Conservation (phyloP, 2,329 filamentous ascomycete genomes). For the Exophiala sideris region DNA sequence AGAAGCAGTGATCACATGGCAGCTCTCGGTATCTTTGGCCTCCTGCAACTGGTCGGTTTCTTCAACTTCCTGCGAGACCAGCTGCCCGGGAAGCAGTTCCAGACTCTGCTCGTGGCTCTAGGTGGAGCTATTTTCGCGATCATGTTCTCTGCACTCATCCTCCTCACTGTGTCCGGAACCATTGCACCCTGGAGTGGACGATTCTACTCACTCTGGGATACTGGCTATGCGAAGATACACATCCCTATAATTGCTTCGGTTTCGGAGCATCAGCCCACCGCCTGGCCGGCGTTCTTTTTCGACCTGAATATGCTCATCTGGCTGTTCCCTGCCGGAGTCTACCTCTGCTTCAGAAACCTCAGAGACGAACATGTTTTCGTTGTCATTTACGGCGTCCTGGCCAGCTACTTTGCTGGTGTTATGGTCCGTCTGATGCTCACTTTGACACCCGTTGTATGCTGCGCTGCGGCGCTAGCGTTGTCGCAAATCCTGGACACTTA, state of each 20-base stretch:
- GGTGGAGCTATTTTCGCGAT: conserved; percentile 71
- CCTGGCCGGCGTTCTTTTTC: conserved; percentile 99
- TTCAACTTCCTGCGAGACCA: conserved; percentile 87
- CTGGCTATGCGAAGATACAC: conserved; percentile 96
- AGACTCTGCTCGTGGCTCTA: conserved; percentile 76
- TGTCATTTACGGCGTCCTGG: conserved; percentile 93
- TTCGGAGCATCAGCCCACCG: conserved; percentile 97
- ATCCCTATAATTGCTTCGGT: conserved; percentile 99
- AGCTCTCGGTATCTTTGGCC: conserved; percentile 88
- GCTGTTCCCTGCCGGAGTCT: conserved; percentile 97
- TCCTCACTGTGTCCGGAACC: conserved; percentile 79
- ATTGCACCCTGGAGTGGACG: conserved; percentile 97
- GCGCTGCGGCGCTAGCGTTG: conserved; percentile 82
- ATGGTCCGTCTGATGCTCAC: conserved; percentile 99
- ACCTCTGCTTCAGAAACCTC: conserved; percentile 93
- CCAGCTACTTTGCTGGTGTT: conserved; percentile 97
- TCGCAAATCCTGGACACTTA: conserved; percentile 89
- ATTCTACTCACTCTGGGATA: conserved; percentile 99
- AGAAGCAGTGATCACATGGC: conserved; percentile 99
- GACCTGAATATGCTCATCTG: conserved; percentile 97
- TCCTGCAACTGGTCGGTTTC: conserved; percentile 89
- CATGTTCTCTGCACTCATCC: conserved; percentile 70
- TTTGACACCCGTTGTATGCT: conserved; percentile 91
- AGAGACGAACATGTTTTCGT: conserved; percentile 97
- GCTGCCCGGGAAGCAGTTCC: conserved; percentile 88